Conservation (phyloP, 202 grass and related monocot species). For the Setaria italica region DNA sequence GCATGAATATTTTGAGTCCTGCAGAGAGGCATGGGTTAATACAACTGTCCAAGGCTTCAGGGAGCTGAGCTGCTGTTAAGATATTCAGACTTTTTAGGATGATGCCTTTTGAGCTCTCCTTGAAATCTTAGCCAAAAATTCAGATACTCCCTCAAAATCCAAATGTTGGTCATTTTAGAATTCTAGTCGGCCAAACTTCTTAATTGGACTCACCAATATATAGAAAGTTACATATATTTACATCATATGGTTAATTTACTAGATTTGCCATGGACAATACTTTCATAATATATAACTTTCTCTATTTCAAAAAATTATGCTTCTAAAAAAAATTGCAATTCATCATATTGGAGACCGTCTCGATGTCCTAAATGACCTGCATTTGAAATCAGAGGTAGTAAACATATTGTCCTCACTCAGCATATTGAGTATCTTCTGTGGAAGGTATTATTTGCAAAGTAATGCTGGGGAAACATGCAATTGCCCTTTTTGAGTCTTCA, state of each 20-base stretch:
- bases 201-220: too few relatives aligned
- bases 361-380: too few relatives aligned
- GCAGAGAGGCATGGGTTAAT: slow-evolving; percentile 9
- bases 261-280: too few relatives aligned
- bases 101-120: neutral
- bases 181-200: too few relatives aligned
- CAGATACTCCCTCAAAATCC: neutral
- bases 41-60: neutral
- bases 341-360: too few relatives aligned
- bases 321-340: too few relatives aligned
- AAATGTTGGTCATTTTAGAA: too few relatives aligned
- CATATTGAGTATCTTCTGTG: slow-evolving; percentile 16
- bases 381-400: too few relatives aligned
- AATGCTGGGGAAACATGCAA: slow-evolving; percentile 24
- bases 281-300: too few relatives aligned
- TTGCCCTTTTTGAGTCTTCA: slow-evolving; percentile 20
- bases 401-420: neutral
- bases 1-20: slow-evolving; percentile 21
- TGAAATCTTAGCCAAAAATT: neutral
- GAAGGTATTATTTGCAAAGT: slow-evolving; percentile 14
- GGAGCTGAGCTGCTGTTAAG: slow-evolving; percentile 16
- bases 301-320: too few relatives aligned
- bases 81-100: neutral
- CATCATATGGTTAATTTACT: too few relatives aligned
- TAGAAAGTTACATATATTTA: too few relatives aligned